Evolutionary conservation across 2,329 filamentous ascomycete genomes (phyloP).

Genomic region (Fusarium sp.): DNA sequence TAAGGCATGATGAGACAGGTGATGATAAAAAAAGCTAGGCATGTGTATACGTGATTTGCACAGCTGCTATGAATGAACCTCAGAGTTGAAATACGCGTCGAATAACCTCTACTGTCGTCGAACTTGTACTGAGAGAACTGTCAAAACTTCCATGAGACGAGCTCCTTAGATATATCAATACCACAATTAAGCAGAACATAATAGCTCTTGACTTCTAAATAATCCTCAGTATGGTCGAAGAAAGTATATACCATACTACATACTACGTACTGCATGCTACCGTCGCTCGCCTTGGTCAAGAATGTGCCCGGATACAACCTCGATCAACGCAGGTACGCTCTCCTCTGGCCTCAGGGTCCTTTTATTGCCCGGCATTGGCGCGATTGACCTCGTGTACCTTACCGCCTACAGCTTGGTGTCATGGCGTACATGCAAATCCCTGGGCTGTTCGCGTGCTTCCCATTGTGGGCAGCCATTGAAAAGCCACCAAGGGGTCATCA

Average conservation of each 20-base stretch:
- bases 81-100: no score
- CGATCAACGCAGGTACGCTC: constrained; percentile 40
- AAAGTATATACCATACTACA: background rate
- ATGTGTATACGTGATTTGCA: no score
- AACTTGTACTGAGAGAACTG: no score
- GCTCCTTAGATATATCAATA: no score
- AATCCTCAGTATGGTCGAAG: background rate
- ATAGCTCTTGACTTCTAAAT: background rate
- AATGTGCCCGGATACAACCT: constrained; percentile 16
- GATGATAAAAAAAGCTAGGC: no score
- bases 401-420: constrained; percentile 40
- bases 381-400: constrained; percentile 42
- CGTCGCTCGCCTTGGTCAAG: background rate
- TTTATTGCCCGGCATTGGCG: constrained; percentile 34
- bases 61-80: no score
- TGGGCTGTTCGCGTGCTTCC: constrained; percentile 36
- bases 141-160: no score
- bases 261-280: background rate
- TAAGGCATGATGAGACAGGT: no score
- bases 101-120: no score
- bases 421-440: constrained; percentile 40
- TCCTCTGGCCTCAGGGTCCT: constrained; percentile 28
- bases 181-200: background rate
- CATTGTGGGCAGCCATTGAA: constrained; percentile 40
- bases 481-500: constrained; percentile 18